phyloP scores from a whole-genome alignment of 805 yeast genomes.

The Candida sithepensis region DNA sequence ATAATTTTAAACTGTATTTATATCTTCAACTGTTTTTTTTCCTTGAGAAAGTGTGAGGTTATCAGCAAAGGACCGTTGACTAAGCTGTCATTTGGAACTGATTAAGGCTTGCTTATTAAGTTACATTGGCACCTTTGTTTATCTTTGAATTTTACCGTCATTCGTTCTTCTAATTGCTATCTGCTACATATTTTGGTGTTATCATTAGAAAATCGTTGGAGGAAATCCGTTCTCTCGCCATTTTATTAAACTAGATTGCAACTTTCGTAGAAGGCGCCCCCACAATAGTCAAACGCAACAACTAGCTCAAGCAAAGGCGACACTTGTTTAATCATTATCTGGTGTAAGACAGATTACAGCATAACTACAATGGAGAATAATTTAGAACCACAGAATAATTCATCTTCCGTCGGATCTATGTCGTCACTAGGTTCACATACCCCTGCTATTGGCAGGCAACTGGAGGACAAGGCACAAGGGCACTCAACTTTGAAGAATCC shows the following conservation, averaged over 20 bases:
- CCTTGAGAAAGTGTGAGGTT: not conserved
- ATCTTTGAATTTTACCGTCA: not conserved
- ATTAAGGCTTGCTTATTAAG: not conserved
- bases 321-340: not conserved
- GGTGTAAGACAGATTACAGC: not conserved
- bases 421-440: constrained; percentile 16
- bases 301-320: not conserved
- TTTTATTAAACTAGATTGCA: no score
- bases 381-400: constrained; percentile 5
- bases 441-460: constrained; percentile 6
- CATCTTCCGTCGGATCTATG: constrained; percentile 19
- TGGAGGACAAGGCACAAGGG: constrained; percentile 4
- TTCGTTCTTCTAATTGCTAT: not conserved
- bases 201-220: not conserved
- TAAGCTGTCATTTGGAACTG: not conserved
- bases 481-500: constrained; percentile 1
- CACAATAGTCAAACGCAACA: not conserved
- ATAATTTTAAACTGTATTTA: no score
- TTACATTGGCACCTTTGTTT: not conserved
- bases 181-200: not conserved
- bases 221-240: not conserved
- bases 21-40: no score
- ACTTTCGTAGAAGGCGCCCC: not conserved
- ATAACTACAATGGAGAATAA: not conserved
- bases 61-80: not conserved